These are phyloP conservation scores for Raffaelea ambrosiae DNA, from an alignment of 2,329 filamentous ascomycete genomes.

Conservation along the genomic window DNA sequence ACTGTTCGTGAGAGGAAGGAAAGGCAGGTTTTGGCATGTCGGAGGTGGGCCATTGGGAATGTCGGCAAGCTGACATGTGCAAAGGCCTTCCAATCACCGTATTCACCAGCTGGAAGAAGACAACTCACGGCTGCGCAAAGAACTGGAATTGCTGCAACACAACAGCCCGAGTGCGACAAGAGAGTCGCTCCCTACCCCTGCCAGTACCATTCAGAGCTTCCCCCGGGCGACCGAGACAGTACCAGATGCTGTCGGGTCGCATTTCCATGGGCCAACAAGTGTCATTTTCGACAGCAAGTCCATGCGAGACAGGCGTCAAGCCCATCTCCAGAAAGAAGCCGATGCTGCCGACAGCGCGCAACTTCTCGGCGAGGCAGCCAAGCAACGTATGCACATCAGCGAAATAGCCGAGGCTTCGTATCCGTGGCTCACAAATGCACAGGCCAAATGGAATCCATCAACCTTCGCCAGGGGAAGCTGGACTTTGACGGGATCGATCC, in stretches of 20 bases:
- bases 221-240: neutral
- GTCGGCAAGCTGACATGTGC: neutral
- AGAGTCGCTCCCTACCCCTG: neutral
- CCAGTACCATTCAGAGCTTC: too few species aligned
- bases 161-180: neutral
- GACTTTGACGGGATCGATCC: conserved; percentile 48
- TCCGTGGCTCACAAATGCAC: conserved; percentile 15
- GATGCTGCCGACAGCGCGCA: conserved; percentile 7
- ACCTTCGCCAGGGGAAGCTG: conserved; percentile 33
- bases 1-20: neutral
- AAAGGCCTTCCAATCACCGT: neutral
- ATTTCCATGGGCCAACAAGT: conserved; percentile 36
- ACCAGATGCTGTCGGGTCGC: neutral
- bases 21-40: too few species aligned
- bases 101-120: conserved; percentile 1
- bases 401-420: neutral
- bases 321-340: neutral
- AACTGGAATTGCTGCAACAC: neutral
- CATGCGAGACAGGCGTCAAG: neutral
- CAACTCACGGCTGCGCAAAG: neutral
- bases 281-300: conserved; percentile 31
- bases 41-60: too few species aligned
- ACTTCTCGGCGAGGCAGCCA: conserved; percentile 36
- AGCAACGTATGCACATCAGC: neutral
- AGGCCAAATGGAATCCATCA: conserved; percentile 40